phyloP scores from a whole-genome alignment of 768 basidiomycete genomes.

The Leccinum sublutescens region DNA sequence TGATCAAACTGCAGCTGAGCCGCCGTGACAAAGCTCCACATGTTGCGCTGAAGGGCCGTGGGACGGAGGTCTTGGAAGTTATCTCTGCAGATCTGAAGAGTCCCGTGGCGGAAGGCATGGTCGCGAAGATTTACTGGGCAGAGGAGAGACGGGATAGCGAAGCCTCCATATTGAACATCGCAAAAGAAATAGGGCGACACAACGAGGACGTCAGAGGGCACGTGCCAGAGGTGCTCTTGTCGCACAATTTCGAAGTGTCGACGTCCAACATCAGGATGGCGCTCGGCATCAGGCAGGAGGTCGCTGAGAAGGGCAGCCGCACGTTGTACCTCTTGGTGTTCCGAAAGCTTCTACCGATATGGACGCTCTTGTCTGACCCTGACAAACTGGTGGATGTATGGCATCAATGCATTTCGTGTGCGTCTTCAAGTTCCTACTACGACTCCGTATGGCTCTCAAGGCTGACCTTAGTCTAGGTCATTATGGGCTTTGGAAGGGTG shows the following conservation, averaged over 20 bases:
- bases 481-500: conserved; percentile 4
- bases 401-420: not conserved
- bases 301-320: not conserved
- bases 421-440: not conserved
- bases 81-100: too few relatives aligned
- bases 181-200: not conserved
- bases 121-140: not conserved
- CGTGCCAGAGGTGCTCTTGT: not conserved
- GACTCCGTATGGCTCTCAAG: not conserved
- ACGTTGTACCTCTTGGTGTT: not conserved
- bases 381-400: not conserved
- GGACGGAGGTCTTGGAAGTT: not conserved
- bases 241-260: not conserved
- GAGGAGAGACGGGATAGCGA: not conserved
- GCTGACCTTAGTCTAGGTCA: conserved; percentile 7
- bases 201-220: not conserved
- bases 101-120: not conserved
- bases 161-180: not conserved
- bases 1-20: not conserved
- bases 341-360: not conserved
- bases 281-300: not conserved
- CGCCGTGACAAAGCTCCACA: not conserved
- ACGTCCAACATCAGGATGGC: not conserved
- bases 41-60: not conserved
- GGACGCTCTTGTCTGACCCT: not conserved